Evolutionary conservation across 1,139 yeast genomes (phyloP).

Genomic region (Saccharomyces hybrid): DNA sequence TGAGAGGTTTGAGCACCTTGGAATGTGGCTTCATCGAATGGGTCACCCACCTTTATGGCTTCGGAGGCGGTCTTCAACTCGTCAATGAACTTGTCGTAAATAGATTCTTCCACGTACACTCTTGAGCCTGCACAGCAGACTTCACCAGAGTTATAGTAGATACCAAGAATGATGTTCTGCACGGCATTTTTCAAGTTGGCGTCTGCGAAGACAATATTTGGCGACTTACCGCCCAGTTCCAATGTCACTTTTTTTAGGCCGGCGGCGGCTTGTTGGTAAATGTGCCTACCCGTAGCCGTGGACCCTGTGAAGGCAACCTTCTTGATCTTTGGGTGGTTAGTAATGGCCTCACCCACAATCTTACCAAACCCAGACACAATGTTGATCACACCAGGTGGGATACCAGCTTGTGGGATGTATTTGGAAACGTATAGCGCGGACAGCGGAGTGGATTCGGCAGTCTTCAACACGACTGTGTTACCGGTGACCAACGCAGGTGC

Average conservation of each 20-base stretch:
- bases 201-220: conserved; percentile 51
- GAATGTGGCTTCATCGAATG: conserved; percentile 48
- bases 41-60: conserved; percentile 46
- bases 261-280: conserved; percentile 46
- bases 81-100: conserved; percentile 44
- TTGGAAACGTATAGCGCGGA: conserved; percentile 48
- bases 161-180: conserved; percentile 38
- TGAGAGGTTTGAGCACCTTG: conserved; percentile 60
- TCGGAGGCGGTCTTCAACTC: conserved; percentile 44
- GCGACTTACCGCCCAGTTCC: conserved; percentile 60
- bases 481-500: conserved; percentile 58
- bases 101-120: conserved; percentile 49
- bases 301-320: conserved; percentile 60
- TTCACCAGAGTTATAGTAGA: conserved; percentile 55
- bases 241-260: conserved; percentile 53
- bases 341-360: conserved; percentile 50
- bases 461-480: conserved; percentile 51
- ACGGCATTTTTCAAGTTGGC: conserved; percentile 45
- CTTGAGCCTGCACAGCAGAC: conserved; percentile 63
- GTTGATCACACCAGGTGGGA: conserved; percentile 53
- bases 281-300: conserved; percentile 51
- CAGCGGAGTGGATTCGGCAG: conserved; percentile 56
- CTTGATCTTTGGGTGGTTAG: conserved; percentile 44
- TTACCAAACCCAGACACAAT: conserved; percentile 53
- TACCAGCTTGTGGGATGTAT: conserved; percentile 45